phyloP scores from a whole-genome alignment of 2,329 filamentous ascomycete genomes.

The Chalara sp. region DNA sequence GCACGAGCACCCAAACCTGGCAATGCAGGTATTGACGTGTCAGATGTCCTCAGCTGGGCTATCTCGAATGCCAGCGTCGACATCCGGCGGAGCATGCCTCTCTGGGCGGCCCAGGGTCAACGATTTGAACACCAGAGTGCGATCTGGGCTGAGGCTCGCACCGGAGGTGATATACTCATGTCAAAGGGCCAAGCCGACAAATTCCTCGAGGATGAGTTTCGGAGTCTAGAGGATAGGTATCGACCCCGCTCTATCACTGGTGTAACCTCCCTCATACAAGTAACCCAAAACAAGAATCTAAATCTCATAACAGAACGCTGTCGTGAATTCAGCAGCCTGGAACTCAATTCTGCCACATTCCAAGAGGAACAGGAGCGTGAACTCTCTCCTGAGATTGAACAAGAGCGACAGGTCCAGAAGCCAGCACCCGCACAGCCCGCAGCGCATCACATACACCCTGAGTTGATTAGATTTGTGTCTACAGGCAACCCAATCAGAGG shows the following conservation, averaged over 20 bases:
- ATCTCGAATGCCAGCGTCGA: conserved; percentile 51
- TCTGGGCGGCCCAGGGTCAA: conserved; percentile 56
- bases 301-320: conserved; percentile 24
- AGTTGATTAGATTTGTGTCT: conserved; percentile 35
- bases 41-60: conserved; percentile 52
- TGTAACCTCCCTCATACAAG: neutral
- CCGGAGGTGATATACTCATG: conserved; percentile 22
- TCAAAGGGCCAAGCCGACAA: too few relatives aligned
- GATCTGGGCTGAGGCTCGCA: conserved; percentile 4
- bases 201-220: conserved; percentile 50
- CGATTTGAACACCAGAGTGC: conserved; percentile 34
- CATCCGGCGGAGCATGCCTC: conserved; percentile 40
- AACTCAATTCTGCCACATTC: conserved; percentile 33
- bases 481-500: conserved; percentile 26
- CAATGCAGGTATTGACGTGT: conserved; percentile 40
- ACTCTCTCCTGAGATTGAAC: conserved; percentile 55
- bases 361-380: conserved; percentile 66
- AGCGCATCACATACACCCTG: conserved; percentile 33
- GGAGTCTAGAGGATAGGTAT: conserved; percentile 46
- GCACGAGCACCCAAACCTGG: conserved; percentile 12
- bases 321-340: conserved; percentile 27
- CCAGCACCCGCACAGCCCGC: conserved; percentile 34
- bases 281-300: neutral
- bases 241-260: conserved; percentile 9
- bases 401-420: conserved; percentile 48